These are phyloP conservation scores for Colletotrichum lentis DNA, from an alignment of 2,329 filamentous ascomycete genomes.

Conservation along the genomic window DNA sequence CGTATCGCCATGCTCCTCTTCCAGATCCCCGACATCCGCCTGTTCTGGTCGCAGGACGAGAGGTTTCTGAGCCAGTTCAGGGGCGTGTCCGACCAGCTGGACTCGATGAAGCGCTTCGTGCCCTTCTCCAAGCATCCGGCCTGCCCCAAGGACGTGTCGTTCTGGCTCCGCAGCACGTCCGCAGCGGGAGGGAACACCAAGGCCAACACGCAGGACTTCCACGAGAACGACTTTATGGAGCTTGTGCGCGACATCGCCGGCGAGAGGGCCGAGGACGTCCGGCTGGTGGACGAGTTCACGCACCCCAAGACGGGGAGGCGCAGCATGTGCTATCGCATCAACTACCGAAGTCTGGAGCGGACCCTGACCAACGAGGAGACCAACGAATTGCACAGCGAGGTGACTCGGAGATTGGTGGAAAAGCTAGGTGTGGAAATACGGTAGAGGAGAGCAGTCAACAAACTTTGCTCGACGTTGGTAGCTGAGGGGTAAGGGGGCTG, in stretches of 20 bases:
- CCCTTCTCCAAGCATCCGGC: conserved; percentile 92
- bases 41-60: conserved; percentile 90
- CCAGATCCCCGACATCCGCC: conserved; percentile 91
- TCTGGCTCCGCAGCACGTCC: conserved; percentile 75
- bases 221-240: conserved; percentile 98
- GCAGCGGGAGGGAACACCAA: conserved; percentile 57
- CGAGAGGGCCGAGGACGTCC: conserved; percentile 87
- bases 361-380: conserved; percentile 86
- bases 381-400: conserved; percentile 76
- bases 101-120: conserved; percentile 69
- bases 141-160: conserved; percentile 91
- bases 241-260: conserved; percentile 84
- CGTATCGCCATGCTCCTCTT: conserved; percentile 98
- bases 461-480: conserved; percentile 12
- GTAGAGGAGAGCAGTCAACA: conserved; percentile 22
- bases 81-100: conserved; percentile 62
- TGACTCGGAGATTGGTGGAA: conserved; percentile 70
- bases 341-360: conserved; percentile 90
- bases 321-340: conserved; percentile 91
- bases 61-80: conserved; percentile 89
- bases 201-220: conserved; percentile 65
- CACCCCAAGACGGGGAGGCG: conserved; percentile 84
- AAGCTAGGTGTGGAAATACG: conserved; percentile 82
- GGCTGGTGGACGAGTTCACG: conserved; percentile 82
- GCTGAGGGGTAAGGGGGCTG: conserved; percentile 37